A percentile compares a stretch with the other conserved stretches of the same genome.
phyloP scores from a whole-genome alignment of 495 filamentous ascomycete genomes.

The Penicillium crystallinum region DNA sequence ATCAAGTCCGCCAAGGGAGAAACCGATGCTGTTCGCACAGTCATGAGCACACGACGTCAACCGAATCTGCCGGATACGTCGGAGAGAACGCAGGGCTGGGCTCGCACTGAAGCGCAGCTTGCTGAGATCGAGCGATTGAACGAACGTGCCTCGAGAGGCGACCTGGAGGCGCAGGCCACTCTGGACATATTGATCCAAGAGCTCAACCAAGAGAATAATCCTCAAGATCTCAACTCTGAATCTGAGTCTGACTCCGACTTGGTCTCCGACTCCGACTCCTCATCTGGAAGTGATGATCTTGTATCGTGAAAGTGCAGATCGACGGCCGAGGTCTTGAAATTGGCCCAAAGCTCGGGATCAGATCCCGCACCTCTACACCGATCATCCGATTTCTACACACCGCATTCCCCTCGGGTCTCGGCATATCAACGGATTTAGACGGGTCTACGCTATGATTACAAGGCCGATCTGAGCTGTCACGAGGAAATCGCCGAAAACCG shows the following conservation, averaged over 20 bases:
- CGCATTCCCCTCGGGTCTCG: not conserved
- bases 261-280: not conserved
- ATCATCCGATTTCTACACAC: not conserved
- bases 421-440: not conserved
- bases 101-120: conserved; percentile 37
- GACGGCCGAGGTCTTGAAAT: not conserved
- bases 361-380: not conserved
- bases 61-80: conserved; percentile 30
- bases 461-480: not conserved
- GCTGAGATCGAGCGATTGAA: conserved; percentile 32
- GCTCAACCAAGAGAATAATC: not conserved
- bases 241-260: not conserved
- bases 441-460: not conserved
- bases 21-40: conserved; percentile 38
- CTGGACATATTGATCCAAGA: conserved; percentile 24
- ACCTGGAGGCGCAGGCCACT: conserved; percentile 28
- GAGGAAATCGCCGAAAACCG: not conserved
- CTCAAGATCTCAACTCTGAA: not conserved
- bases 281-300: not conserved
- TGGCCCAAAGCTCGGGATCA: not conserved
- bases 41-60: conserved; percentile 25
- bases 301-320: not conserved
- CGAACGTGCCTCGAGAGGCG: conserved; percentile 29
- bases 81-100: conserved; percentile 35
- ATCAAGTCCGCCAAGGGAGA: conserved; percentile 43